A percentile compares a stretch with the other conserved stretches of the same genome.
phyloP scores from a whole-genome alignment of 1,284 basidiomycete species.

The Puccinia hordei region DNA sequence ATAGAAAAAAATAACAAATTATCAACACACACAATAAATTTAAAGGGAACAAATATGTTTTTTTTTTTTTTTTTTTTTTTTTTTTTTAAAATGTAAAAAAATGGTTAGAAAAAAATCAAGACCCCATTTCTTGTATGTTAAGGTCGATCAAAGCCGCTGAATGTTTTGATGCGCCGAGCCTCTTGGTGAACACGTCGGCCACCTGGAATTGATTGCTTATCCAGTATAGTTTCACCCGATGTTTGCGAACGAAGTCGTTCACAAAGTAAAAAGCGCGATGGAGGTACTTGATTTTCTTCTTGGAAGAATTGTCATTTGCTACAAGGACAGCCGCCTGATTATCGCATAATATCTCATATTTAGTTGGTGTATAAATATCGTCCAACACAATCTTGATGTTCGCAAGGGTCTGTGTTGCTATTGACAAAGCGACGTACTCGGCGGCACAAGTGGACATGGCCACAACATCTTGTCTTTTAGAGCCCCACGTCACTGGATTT shows the following conservation, averaged over 20 bases:
- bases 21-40: no score
- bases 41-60: no score
- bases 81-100: no score
- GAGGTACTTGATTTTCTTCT: slow-evolving; percentile 12
- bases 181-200: slow-evolving; percentile 6
- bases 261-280: neutral
- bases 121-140: no score
- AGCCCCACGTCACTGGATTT: neutral
- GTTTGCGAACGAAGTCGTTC: neutral
- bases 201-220: neutral
- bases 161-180: neutral
- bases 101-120: no score
- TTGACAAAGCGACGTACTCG: neutral
- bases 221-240: neutral
- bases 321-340: slow-evolving; percentile 9
- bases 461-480: neutral
- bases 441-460: slow-evolving; percentile 17
- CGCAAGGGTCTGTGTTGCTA: neutral
- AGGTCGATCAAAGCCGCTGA: no score
- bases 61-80: no score
- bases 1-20: no score
- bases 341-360: neutral
- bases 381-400: neutral
- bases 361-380: neutral
- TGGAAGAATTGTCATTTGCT: neutral